Evolutionary conservation across 176 grass and related monocot species (phyloP).

Genomic region (Aegilops longissima): DNA sequence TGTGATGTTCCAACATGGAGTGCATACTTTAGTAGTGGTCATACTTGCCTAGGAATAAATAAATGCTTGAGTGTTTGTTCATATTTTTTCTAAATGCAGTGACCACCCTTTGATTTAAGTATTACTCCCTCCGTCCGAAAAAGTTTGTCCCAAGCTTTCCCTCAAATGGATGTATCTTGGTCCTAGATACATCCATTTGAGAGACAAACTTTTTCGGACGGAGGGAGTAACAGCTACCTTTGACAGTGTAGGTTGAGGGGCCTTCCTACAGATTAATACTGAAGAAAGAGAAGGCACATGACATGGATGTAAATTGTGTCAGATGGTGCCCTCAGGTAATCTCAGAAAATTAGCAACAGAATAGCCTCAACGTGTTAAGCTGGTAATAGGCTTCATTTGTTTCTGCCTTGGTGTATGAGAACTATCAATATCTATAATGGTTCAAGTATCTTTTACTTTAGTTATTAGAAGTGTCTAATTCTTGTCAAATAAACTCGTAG

Average conservation of each 20-base stretch:
- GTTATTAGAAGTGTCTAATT: neutral
- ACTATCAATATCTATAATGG: neutral
- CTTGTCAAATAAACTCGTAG: constrained; percentile 41
- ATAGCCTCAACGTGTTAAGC: neutral
- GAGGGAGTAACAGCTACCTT: neutral
- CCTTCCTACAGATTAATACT: constrained; percentile 67
- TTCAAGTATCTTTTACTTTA: neutral
- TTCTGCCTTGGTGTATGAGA: too few relatives aligned
- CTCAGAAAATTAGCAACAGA: neutral
- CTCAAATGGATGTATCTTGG: too few relatives aligned
- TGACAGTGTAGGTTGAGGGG: constrained; percentile 55
- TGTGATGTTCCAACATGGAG: neutral
- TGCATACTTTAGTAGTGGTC: neutral
- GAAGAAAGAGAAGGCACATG: constrained; percentile 95
- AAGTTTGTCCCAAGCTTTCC: too few relatives aligned
- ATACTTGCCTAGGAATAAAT: constrained; percentile 2
- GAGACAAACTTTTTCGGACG: too few relatives aligned
- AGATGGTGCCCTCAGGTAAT: constrained; percentile 89
- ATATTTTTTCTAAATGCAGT: neutral
- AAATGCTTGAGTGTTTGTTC: neutral
- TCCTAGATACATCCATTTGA: too few relatives aligned
- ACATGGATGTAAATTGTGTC: constrained; percentile 92
- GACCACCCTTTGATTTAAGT: neutral
- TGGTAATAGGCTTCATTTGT: neutral
- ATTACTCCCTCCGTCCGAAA: neutral